These are phyloP conservation scores for Elymus sibiricus DNA, from an alignment of 176 grass and related monocot genomes.

Conservation along the genomic window DNA sequence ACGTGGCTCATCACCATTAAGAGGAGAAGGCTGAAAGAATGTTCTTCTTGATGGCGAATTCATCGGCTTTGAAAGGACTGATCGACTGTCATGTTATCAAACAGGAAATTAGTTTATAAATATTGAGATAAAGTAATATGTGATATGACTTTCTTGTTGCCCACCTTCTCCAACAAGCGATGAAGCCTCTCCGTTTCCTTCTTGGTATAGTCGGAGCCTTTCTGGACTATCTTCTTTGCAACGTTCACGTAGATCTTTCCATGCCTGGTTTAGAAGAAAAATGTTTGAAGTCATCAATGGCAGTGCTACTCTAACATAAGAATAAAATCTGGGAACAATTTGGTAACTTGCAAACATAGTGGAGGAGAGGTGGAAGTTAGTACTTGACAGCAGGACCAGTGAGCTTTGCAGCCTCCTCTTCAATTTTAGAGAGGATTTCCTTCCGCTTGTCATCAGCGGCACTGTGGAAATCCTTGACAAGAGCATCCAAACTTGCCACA, in stretches of 20 bases:
- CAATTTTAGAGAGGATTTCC: constrained; percentile 68
- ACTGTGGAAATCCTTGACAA: constrained; percentile 79
- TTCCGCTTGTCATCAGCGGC: constrained; percentile 59
- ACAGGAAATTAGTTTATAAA: constrained; percentile 18
- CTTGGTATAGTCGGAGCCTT: constrained; percentile 72
- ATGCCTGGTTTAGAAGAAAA: constrained; percentile 42
- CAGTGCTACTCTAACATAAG: not conserved
- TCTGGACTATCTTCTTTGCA: constrained; percentile 72
- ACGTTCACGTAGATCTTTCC: constrained; percentile 80
- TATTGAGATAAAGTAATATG: not conserved
- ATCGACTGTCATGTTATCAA: constrained; percentile 53
- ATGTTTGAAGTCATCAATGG: not conserved
- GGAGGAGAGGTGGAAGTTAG: not conserved
- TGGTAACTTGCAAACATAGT: not conserved
- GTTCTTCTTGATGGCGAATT: constrained; percentile 97
- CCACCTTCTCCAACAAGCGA: constrained; percentile 82
- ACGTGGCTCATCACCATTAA: constrained; percentile 29
- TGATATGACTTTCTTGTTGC: not conserved
- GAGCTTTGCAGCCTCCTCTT: constrained; percentile 91
- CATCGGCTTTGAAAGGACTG: constrained; percentile 78
- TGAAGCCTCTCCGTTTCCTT: constrained; percentile 89
- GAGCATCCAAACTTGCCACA: constrained; percentile 59
- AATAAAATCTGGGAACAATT: not conserved
- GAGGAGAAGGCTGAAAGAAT: constrained; percentile 75
- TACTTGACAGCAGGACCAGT: constrained; percentile 85